Percentiles rank a stretch among this genome's conserved stretches.
Evolutionary conservation across 345 rosid genomes (phyloP).

Genomic region (Hibiscus syriacus): DNA sequence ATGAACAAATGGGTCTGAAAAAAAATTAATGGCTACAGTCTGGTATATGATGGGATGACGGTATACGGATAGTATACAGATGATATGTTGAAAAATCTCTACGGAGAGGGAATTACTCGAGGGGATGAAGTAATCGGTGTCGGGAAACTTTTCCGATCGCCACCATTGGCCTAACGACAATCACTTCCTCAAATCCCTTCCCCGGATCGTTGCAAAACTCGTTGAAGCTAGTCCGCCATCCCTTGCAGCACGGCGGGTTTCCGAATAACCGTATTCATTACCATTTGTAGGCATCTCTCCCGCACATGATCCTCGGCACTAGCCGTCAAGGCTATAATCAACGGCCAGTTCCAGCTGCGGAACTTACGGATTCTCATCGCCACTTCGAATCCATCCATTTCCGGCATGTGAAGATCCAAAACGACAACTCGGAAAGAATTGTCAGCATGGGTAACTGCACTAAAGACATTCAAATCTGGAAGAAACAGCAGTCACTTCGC

Average conservation of each 20-base stretch:
- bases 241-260: slow-evolving; percentile 77
- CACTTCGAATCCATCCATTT: slow-evolving; percentile 90
- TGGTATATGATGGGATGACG: slow-evolving; percentile 8
- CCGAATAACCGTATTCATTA: slow-evolving; percentile 83
- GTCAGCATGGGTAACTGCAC: slow-evolving; percentile 43
- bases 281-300: slow-evolving; percentile 67
- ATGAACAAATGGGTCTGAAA: not conserved
- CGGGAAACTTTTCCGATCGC: too few species aligned
- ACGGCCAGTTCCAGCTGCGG: slow-evolving; percentile 60
- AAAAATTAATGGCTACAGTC: too few species aligned
- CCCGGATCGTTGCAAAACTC: slow-evolving; percentile 58
- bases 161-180: too few species aligned
- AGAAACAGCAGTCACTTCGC: slow-evolving; percentile 69
- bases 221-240: slow-evolving; percentile 67
- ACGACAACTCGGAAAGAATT: slow-evolving; percentile 52
- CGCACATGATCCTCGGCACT: slow-evolving; percentile 68
- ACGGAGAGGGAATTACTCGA: not conserved
- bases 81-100: not conserved
- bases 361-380: slow-evolving; percentile 77
- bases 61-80: not conserved
- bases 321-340: slow-evolving; percentile 81
- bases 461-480: slow-evolving; percentile 82
- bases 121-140: not conserved
- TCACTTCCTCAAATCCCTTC: slow-evolving; percentile 32
- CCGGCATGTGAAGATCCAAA: slow-evolving; percentile 85